These are phyloP conservation scores for Trifolium dubium DNA, from an alignment of 306 rosid genomes.

Conservation along the genomic window DNA sequence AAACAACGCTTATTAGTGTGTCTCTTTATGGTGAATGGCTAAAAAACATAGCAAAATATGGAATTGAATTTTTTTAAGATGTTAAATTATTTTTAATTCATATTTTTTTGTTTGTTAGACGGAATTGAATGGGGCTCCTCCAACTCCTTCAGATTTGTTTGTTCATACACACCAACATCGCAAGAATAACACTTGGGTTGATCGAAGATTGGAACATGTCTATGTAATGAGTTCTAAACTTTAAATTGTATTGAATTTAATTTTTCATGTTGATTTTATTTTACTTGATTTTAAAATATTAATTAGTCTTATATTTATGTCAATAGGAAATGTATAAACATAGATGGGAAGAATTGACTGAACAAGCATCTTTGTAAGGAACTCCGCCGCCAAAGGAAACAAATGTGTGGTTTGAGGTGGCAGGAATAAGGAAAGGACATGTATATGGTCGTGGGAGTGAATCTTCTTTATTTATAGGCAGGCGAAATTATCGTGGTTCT, in stretches of 20 bases:
- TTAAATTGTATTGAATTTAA: too few species aligned
- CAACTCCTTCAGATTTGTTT: neutral
- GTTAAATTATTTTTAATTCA: too few species aligned
- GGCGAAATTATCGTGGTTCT: neutral
- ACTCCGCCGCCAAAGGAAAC: neutral
- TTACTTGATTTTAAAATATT: neutral
- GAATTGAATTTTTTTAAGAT: too few species aligned
- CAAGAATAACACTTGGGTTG: neutral
- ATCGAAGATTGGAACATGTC: neutral
- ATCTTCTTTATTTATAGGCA: neutral
- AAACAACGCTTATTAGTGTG: too few species aligned
- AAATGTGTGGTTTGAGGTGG: neutral
- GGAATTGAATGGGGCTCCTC: neutral
- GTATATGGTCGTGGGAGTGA: neutral
- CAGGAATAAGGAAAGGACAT: neutral
- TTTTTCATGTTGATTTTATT: too few species aligned
- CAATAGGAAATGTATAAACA: neutral
- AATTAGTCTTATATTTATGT: neutral
- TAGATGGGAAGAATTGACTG: neutral
- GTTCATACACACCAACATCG: neutral
- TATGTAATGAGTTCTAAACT: neutral
- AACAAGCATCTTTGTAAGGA: neutral
- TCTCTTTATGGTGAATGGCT: too few species aligned
- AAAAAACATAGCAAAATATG: too few species aligned
- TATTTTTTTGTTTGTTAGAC: neutral